These are phyloP conservation scores for Cadophora gregata DNA, from an alignment of 2,329 filamentous ascomycete species.

Conservation along the genomic window DNA sequence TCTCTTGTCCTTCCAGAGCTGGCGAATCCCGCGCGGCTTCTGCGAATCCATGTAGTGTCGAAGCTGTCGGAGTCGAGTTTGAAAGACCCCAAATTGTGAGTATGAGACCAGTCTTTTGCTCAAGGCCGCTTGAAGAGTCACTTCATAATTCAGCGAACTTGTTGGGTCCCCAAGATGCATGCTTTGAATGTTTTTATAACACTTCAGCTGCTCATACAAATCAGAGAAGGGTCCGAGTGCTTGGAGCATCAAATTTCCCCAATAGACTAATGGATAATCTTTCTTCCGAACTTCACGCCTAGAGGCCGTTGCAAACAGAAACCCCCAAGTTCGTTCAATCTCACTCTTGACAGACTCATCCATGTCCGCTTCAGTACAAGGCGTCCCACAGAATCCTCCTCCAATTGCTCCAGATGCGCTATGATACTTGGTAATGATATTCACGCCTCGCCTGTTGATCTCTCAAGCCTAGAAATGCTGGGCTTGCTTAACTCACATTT, in stretches of 20 bases:
- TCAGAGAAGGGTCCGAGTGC: too few species aligned
- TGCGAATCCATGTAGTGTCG: background rate
- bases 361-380: background rate
- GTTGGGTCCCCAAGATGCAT: background rate
- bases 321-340: background rate
- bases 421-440: too few species aligned
- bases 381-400: background rate
- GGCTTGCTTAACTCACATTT: background rate
- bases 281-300: background rate
- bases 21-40: background rate
- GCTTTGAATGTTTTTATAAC: background rate
- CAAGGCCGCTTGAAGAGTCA: background rate
- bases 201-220: background rate
- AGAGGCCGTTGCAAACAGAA: background rate
- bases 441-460: too few species aligned
- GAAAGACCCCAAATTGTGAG: background rate
- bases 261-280: background rate
- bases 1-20: background rate
- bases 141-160: too few species aligned
- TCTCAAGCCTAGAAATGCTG: too few species aligned
- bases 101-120: background rate
- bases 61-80: background rate
- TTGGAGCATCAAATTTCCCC: too few species aligned
- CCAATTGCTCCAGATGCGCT: background rate
- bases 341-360: background rate